Evolutionary conservation across 768 basidiomycete genomes (phyloP), one percentile per base, ranked within the genome.

Genomic region (Trametes gibbosa): DNA sequence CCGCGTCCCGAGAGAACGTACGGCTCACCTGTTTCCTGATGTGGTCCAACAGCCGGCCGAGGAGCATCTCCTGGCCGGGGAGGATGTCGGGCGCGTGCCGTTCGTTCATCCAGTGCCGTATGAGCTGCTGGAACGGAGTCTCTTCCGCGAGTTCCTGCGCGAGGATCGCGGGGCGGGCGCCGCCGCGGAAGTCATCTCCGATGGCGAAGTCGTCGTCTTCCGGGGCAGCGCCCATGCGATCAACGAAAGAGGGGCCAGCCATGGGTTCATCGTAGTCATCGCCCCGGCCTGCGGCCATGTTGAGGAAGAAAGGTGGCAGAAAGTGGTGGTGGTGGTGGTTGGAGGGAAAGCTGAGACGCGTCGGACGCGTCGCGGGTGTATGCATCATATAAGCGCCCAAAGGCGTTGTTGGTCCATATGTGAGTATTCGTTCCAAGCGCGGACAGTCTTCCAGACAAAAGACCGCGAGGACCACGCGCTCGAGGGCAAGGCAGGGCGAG

Each of bases 101-200:
- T 65, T 94, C 92, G 75, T 92, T 89, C 78, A 87, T 84, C 92
- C 92, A 94, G 65, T 89, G 87, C 29, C 90, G 81, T 49, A 84
- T 88, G 46, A 94, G 80, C 62, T 83, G 77, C 43, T 89, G 82
- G 2, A 92, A 72, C 0, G 84, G 83, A 5, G 87, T 85, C 56
- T 85, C 84, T 4, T 75, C 72, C 6, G 72, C 73, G 16, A 47
- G 53, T 14, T 75, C 76, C 27, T 69, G 68, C 37, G 62, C 50
- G 2, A 74, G 63, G 32, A 65, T 58, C 14, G 50, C 39, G 1
- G 46, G 52, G 23, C 60, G 52, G 0, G 69, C 62, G 14, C 63
- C 59, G 35, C 29, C 29, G n/a, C n/a, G n/a, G 29, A 32, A 32
- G 29, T 32, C 29, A 32, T 62, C 66, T 24, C 70, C 71, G 66